Percentiles rank a stretch among this genome's conserved stretches.
Evolutionary conservation across 148 eudicot species (phyloP).

Genomic region (Heliamphora exappendiculata): DNA sequence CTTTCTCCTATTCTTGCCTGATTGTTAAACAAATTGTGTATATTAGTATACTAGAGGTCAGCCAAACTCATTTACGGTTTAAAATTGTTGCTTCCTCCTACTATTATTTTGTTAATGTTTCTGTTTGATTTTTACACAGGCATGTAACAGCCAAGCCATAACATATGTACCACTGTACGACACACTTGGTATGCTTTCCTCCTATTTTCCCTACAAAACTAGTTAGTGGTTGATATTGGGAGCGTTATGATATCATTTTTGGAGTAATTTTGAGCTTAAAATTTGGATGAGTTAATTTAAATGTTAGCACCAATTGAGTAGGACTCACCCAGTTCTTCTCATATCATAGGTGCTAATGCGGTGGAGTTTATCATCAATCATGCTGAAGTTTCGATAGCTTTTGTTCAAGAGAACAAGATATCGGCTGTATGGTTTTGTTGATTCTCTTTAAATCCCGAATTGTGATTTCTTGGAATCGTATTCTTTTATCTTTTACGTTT

Average conservation of each 20-base stretch:
- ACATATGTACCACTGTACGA: conserved; percentile 88
- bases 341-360: conserved; percentile 71
- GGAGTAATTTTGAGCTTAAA: not conserved
- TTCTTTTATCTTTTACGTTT: not conserved
- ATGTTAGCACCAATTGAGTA: not conserved
- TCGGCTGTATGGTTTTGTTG: conserved; percentile 42
- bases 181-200: conserved; percentile 66
- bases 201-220: not conserved
- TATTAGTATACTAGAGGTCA: too few relatives aligned
- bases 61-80: not conserved
- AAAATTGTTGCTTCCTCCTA: not conserved
- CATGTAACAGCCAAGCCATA: conserved; percentile 79
- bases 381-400: conserved; percentile 80
- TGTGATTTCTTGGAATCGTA: not conserved
- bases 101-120: not conserved
- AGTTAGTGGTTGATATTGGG: not conserved
- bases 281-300: not conserved
- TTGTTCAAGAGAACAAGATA: conserved; percentile 79
- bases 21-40: too few relatives aligned
- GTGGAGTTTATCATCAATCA: conserved; percentile 95
- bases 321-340: not conserved
- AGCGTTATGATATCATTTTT: not conserved
- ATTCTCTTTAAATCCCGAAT: not conserved
- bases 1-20: too few relatives aligned
- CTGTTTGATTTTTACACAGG: conserved; percentile 38